These are phyloP conservation scores for Lipomyces chichibuensis DNA, from an alignment of 805 yeast genomes.

Conservation along the genomic window DNA sequence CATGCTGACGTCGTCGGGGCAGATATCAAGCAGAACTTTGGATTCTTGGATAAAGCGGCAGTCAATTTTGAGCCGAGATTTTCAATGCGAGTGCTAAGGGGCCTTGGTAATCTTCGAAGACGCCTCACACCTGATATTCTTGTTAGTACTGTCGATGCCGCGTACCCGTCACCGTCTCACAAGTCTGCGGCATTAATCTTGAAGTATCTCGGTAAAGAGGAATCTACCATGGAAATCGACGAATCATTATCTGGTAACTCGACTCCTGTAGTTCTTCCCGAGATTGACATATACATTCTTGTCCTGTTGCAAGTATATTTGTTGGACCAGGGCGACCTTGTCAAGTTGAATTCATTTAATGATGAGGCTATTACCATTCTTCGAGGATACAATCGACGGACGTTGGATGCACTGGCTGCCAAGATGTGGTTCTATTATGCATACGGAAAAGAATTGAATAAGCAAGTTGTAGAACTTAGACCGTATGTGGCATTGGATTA, in stretches of 20 bases:
- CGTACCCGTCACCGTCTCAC: slow-evolving; percentile 53
- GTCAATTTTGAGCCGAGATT: slow-evolving; percentile 81
- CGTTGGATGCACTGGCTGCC: slow-evolving; percentile 83
- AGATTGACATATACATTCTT: slow-evolving; percentile 76
- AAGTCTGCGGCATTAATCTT: slow-evolving; percentile 18
- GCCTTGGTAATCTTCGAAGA: slow-evolving; percentile 73
- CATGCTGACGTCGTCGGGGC: neutral
- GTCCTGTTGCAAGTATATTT: slow-evolving; percentile 76
- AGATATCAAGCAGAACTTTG: slow-evolving; percentile 49
- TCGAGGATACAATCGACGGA: slow-evolving; percentile 71
- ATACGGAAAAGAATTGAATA: slow-evolving; percentile 68
- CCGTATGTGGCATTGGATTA: slow-evolving; percentile 42
- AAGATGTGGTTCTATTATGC: slow-evolving; percentile 91
- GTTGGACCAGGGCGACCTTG: slow-evolving; percentile 61
- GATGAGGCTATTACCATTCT: slow-evolving; percentile 55
- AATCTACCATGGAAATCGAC: slow-evolving; percentile 10
- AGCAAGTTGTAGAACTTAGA: slow-evolving; percentile 60
- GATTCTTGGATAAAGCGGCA: slow-evolving; percentile 63
- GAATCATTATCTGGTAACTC: slow-evolving; percentile 6
- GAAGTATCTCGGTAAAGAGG: slow-evolving; percentile 21
- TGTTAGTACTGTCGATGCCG: slow-evolving; percentile 54
- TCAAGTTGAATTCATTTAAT: slow-evolving; percentile 58
- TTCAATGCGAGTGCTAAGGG: slow-evolving; percentile 82
- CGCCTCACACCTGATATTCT: slow-evolving; percentile 60
- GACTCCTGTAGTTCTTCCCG: slow-evolving; percentile 58